Evolutionary conservation across 768 basidiomycete species (phyloP), one percentile per base, ranked within the genome.

Genomic region (Leucocoprinus birnbaumii): DNA sequence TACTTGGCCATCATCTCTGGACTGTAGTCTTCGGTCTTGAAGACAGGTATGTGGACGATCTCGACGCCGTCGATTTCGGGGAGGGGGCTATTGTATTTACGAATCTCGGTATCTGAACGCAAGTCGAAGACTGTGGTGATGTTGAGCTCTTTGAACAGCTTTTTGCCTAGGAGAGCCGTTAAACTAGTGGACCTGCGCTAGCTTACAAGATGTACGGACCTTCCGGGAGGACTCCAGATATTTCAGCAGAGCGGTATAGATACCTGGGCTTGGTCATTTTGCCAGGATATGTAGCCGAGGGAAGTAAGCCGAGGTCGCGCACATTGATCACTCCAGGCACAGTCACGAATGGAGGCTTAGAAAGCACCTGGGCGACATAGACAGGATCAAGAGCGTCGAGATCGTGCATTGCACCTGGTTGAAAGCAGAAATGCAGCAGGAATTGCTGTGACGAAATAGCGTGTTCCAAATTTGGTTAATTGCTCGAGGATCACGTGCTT

Each of bases 1-100:
- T 72, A 91, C 89, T 82, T 87, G 62, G 90, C 86, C 82, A 92
- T 87, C 71, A 78, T 82, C 68, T 91, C 86, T 19, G 89, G 89
- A 65, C 88, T 90, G 67, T 91, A 91, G 65, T 92, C 90, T 65
- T 85, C 85, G 44, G 72, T 82, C 61, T 78, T 71, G 59, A 83
- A 83, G n/a, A 91, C 86, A 0, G 90, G 89, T 13, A 73, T 71
- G 52, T 79, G 84, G 14, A 83, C 44, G 50, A 90, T 66, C 35
- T 82, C 75, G 21, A 91, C 76, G 5, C 83, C 86, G 24, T 83
- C 79, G 55, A 92, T 84, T 13, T 65, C 58, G 44, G 89, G 89
- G 49, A 80, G 70, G 10, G 87, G 86, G 3, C 81, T 66, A 50
- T 83, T 78, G 68, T 88, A 92, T 68, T 89, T 89, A 61, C 70